These are phyloP conservation scores for Colletotrichum karsti DNA, from an alignment of 2,329 filamentous ascomycete species.

Conservation along the genomic window DNA sequence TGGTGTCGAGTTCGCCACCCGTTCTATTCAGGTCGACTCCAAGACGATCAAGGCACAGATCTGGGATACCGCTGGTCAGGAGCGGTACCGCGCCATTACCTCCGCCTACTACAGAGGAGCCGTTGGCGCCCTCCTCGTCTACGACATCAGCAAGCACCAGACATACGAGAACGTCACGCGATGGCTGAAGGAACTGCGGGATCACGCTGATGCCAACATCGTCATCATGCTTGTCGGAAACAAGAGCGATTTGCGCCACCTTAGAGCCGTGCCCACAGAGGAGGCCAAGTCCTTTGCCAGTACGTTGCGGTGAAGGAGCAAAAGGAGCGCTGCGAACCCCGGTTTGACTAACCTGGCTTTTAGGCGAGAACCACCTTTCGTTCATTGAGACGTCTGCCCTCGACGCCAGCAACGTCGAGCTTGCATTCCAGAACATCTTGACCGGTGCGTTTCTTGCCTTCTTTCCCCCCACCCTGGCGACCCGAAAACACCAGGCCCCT, in stretches of 20 bases:
- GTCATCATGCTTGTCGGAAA: conserved; percentile 99
- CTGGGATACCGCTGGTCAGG: conserved; percentile 99
- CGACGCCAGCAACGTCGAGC: conserved; percentile 98
- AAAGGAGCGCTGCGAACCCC: background rate
- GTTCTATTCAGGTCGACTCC: conserved; percentile 97
- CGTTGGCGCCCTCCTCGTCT: conserved; percentile 95
- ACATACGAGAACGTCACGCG: conserved; percentile 99
- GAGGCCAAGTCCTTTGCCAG: conserved; percentile 98
- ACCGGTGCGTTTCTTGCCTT: conserved; percentile 77
- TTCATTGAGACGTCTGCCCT: conserved; percentile 99
- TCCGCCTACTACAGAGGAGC: conserved; percentile 99
- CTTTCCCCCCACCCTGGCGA: background rate
- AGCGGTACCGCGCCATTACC: conserved; percentile 98
- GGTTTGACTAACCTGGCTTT: conserved; percentile 6
- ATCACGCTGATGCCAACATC: conserved; percentile 98
- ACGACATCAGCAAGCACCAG: conserved; percentile 99
- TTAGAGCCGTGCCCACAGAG: conserved; percentile 95
- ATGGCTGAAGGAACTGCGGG: conserved; percentile 98
- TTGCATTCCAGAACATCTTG: conserved; percentile 99
- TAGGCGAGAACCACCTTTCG: conserved; percentile 96
- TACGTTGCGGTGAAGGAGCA: conserved; percentile 50
- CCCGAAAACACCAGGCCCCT: conserved; percentile 9
- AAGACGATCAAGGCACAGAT: conserved; percentile 99
- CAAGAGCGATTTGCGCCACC: conserved; percentile 99
- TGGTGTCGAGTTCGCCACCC: conserved; percentile 98